A percentile compares a stretch with the other conserved stretches of the same genome.
These are phyloP conservation scores for Erodium trifolium DNA, from an alignment of 441 rosid species.

Conservation along the genomic window DNA sequence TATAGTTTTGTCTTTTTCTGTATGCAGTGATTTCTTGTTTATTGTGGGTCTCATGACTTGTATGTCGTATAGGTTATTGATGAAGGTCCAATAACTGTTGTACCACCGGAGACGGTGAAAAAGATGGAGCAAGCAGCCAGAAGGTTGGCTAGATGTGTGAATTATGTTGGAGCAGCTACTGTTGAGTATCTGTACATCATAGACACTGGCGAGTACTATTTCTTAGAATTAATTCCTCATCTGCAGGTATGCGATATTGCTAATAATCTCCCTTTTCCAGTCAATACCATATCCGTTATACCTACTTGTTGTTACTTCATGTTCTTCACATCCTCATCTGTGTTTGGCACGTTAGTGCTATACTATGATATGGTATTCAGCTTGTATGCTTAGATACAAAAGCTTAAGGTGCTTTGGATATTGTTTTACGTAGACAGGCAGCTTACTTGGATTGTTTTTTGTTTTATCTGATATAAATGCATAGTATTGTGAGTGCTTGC, in stretches of 20 bases:
- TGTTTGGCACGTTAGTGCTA: slow-evolving; percentile 5
- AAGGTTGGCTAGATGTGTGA: slow-evolving; percentile 89
- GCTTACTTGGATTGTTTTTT: not conserved
- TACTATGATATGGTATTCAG: slow-evolving; percentile 11
- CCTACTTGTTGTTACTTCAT: not conserved
- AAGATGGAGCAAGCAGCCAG: slow-evolving; percentile 96
- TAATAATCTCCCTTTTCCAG: slow-evolving; percentile 13
- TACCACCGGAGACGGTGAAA: slow-evolving; percentile 68
- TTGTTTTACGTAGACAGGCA: not conserved
- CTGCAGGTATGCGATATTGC: slow-evolving; percentile 54
- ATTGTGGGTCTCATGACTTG: not conserved
- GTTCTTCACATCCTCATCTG: not conserved
- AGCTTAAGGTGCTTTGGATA: not conserved
- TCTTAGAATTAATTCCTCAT: slow-evolving; percentile 96
- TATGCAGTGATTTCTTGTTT: not conserved
- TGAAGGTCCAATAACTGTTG: slow-evolving; percentile 99
- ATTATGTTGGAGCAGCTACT: slow-evolving; percentile 95
- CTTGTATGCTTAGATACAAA: slow-evolving; percentile 10
- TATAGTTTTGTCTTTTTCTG: not conserved
- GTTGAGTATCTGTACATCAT: slow-evolving; percentile 95
- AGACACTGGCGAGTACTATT: slow-evolving; percentile 98
- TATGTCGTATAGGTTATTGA: slow-evolving; percentile 53
- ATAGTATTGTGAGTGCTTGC: not conserved
- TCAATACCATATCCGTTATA: not conserved
- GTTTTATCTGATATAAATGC: slow-evolving; percentile 1